Percentiles rank a stretch among this genome's conserved stretches.
These are phyloP conservation scores for Pseudocercospora vitis DNA, from an alignment of 2,329 filamentous ascomycete species.

Conservation along the genomic window DNA sequence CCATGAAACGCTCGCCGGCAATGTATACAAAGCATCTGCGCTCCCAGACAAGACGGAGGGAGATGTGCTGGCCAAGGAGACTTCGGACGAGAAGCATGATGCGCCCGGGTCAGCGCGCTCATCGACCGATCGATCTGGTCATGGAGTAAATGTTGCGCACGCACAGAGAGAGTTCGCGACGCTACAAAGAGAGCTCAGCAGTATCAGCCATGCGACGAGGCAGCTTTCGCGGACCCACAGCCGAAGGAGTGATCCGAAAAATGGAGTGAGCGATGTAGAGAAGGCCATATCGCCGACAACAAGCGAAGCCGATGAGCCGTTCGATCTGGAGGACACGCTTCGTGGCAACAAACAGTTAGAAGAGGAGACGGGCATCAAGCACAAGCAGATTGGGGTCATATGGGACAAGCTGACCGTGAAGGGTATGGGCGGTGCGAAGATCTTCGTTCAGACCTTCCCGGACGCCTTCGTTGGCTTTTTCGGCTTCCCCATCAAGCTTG, in stretches of 20 bases:
- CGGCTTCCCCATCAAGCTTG: conserved; percentile 66
- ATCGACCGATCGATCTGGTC: not conserved
- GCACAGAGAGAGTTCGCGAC: conserved; percentile 71
- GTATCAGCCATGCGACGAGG: conserved; percentile 41
- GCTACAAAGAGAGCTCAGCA: conserved; percentile 54
- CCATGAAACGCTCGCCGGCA: conserved; percentile 16
- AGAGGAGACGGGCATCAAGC: conserved; percentile 74
- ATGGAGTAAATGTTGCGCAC: conserved; percentile 63
- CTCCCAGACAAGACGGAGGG: conserved; percentile 8
- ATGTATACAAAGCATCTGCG: conserved; percentile 16
- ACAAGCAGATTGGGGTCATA: conserved; percentile 66
- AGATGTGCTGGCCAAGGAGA: conserved; percentile 11
- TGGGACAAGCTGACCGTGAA: conserved; percentile 66
- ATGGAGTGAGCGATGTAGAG: conserved; percentile 56
- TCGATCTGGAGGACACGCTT: conserved; percentile 74
- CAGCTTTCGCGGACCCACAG: conserved; percentile 48
- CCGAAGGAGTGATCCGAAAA: conserved; percentile 40
- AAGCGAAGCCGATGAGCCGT: conserved; percentile 57
- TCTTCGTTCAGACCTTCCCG: conserved; percentile 59
- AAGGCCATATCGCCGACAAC: conserved; percentile 50
- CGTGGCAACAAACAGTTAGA: conserved; percentile 71
- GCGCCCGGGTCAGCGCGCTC: conserved; percentile 10
- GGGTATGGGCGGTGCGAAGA: conserved; percentile 60
- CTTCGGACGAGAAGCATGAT: conserved; percentile 15
- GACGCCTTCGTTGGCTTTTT: conserved; percentile 67